phyloP scores from a whole-genome alignment of 2,329 filamentous ascomycete species.

The Trichophyton rubrum region DNA sequence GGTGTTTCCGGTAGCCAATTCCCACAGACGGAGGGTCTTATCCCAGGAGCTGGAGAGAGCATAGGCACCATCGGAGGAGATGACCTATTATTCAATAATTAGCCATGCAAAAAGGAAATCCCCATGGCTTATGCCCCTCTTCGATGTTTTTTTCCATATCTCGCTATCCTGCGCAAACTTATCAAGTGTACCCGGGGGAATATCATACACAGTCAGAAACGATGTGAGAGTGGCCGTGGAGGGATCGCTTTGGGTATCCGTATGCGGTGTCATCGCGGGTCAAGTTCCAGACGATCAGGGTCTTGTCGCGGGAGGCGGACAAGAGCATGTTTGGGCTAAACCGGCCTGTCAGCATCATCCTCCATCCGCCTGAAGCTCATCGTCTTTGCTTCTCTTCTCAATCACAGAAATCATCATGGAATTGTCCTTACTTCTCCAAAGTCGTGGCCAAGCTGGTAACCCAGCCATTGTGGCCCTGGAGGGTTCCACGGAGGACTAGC shows the following conservation, averaged over 20 bases:
- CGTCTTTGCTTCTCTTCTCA: background rate
- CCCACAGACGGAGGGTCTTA: slow-evolving; percentile 99
- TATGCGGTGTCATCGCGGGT: slow-evolving; percentile 97
- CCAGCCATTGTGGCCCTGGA: slow-evolving; percentile 99
- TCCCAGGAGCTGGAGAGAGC: slow-evolving; percentile 98
- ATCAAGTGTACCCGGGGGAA: slow-evolving; percentile 10
- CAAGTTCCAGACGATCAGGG: slow-evolving; percentile 99
- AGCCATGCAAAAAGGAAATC: slow-evolving; percentile 9
- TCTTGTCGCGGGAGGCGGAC: slow-evolving; percentile 94
- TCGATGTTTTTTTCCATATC: background rate
- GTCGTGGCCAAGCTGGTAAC: slow-evolving; percentile 97
- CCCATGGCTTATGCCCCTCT: background rate
- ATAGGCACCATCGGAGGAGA: slow-evolving; percentile 98
- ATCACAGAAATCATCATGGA: slow-evolving; percentile 7
- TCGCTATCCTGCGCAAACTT: slow-evolving; percentile 8
- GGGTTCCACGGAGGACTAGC: slow-evolving; percentile 90
- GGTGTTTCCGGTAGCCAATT: slow-evolving; percentile 92
- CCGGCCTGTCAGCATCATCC: slow-evolving; percentile 25
- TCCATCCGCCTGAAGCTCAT: slow-evolving; percentile 1
- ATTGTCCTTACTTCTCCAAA: slow-evolving; percentile 75
- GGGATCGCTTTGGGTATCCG: slow-evolving; percentile 97
- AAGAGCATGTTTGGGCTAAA: slow-evolving; percentile 97
- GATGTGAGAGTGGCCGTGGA: slow-evolving; percentile 98
- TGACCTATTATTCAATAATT: slow-evolving; percentile 50
- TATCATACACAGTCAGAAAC: slow-evolving; percentile 97